phyloP scores from a whole-genome alignment of 2,329 filamentous ascomycete genomes.

The Taxawa tesnikishii region DNA sequence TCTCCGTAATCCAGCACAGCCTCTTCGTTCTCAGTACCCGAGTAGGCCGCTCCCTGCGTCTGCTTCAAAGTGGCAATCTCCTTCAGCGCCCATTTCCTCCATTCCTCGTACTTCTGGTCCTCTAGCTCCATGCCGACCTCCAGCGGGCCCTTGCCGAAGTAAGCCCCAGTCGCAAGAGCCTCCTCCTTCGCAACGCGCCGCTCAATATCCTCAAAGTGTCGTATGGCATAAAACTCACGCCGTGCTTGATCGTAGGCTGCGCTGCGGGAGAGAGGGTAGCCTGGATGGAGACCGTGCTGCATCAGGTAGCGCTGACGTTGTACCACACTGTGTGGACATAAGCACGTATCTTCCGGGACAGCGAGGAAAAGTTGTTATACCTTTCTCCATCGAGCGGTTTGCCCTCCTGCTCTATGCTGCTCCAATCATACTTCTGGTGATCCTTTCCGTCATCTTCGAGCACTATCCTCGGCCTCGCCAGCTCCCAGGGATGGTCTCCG shows the following conservation, averaged over 20 bases:
- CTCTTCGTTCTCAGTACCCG: conserved; percentile 22
- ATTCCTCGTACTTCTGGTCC: conserved; percentile 64
- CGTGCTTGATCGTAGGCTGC: conserved; percentile 78
- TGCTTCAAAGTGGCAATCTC: conserved; percentile 38
- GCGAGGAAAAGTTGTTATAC: conserved; percentile 33
- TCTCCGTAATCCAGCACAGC: conserved; percentile 13
- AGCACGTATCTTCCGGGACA: conserved; percentile 4
- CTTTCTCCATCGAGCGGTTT: conserved; percentile 74
- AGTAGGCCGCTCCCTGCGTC: conserved; percentile 31
- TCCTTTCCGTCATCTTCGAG: conserved; percentile 82
- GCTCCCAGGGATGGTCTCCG: conserved; percentile 91
- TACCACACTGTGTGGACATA: conserved; percentile 46
- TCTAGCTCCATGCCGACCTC: conserved; percentile 76
- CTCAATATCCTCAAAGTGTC: conserved; percentile 73
- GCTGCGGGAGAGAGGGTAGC: conserved; percentile 22
- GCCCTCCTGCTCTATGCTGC: conserved; percentile 57
- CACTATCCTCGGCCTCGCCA: conserved; percentile 75
- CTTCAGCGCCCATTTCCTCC: conserved; percentile 66
- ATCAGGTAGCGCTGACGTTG: conserved; percentile 86
- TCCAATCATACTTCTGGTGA: conserved; percentile 66
- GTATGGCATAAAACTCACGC: conserved; percentile 77
- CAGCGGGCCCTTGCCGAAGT: conserved; percentile 67
- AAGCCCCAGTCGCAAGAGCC: conserved; percentile 70
- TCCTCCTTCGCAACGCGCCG: conserved; percentile 77
- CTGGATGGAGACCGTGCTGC: conserved; percentile 23